phyloP scores from a whole-genome alignment of 2,329 filamentous ascomycete species.

The Intubia oerlemansii region DNA sequence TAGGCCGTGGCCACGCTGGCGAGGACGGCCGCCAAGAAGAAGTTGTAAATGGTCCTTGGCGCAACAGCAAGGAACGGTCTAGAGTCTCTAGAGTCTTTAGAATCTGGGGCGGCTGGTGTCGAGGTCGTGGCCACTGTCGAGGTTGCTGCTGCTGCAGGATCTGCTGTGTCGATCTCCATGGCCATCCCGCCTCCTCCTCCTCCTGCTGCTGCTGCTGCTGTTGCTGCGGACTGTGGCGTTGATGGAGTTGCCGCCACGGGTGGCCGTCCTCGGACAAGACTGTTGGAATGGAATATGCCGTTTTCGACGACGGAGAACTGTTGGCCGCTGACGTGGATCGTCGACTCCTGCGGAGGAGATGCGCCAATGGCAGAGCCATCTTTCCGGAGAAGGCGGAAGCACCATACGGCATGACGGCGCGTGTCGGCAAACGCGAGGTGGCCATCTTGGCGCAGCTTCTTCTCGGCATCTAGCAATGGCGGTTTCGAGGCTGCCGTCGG shows the following conservation, averaged over 20 bases:
- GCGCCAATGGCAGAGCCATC: conserved; percentile 13
- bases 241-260: conserved; percentile 16
- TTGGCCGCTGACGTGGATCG: conserved; percentile 22
- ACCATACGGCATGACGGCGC: conserved; percentile 28
- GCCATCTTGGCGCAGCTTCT: conserved; percentile 26
- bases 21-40: conserved; percentile 30
- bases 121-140: too few relatives aligned
- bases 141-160: too few relatives aligned
- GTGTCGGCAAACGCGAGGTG: conserved; percentile 31
- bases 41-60: conserved; percentile 27
- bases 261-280: conserved; percentile 23
- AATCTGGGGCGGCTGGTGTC: too few relatives aligned
- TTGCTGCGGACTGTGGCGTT: conserved; percentile 14
- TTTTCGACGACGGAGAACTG: conserved; percentile 24
- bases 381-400: conserved; percentile 26
- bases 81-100: too few relatives aligned
- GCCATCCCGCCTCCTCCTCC: too few relatives aligned
- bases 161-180: too few relatives aligned
- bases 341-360: conserved; percentile 12
- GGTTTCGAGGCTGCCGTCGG: too few relatives aligned
- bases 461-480: conserved; percentile 35
- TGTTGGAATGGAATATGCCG: conserved; percentile 26
- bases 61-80: conserved; percentile 14
- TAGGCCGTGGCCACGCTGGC: conserved; percentile 28
- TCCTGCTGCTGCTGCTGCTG: too few relatives aligned